These are phyloP conservation scores for Lentinula lateritia DNA, from an alignment of 768 basidiomycete species.

Conservation along the genomic window DNA sequence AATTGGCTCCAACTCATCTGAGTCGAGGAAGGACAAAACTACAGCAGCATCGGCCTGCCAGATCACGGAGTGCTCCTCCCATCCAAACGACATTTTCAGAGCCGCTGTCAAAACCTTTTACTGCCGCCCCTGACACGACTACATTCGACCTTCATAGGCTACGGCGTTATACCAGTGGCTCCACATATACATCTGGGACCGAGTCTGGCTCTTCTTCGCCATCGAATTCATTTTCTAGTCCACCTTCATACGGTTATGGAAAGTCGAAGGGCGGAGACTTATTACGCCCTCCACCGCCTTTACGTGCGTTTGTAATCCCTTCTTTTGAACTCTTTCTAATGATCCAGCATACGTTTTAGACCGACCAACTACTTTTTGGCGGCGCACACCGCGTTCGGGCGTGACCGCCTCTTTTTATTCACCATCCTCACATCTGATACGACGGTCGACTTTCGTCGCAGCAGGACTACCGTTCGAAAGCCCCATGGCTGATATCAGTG, in stretches of 20 bases:
- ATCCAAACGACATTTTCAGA: constrained; percentile 10
- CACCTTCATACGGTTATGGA: constrained; percentile 19
- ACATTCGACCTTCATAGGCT: constrained; percentile 1
- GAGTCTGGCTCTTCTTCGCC: constrained; percentile 18
- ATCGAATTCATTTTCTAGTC: constrained; percentile 19
- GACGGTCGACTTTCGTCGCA: constrained; percentile 74
- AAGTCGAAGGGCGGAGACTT: constrained; percentile 40
- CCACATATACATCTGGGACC: background rate
- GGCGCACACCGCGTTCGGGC: constrained; percentile 65
- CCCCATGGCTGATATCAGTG: constrained; percentile 57
- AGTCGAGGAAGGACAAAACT: background rate
- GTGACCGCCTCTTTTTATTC: constrained; percentile 69
- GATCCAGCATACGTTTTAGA: constrained; percentile 32
- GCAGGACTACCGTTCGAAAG: constrained; percentile 66
- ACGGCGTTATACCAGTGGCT: constrained; percentile 1
- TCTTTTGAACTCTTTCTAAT: background rate
- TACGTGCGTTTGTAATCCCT: constrained; percentile 40
- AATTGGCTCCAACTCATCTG: constrained; percentile 12
- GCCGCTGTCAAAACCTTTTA: constrained; percentile 3
- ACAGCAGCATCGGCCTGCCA: constrained; percentile 32
- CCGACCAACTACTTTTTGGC: constrained; percentile 81
- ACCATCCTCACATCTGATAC: constrained; percentile 66
- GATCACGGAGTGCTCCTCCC: constrained; percentile 42
- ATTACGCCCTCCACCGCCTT: constrained; percentile 55
- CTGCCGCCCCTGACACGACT: background rate